Conservation (phyloP, 2,329 filamentous ascomycete species). For the Colletotrichum sp. region DNA sequence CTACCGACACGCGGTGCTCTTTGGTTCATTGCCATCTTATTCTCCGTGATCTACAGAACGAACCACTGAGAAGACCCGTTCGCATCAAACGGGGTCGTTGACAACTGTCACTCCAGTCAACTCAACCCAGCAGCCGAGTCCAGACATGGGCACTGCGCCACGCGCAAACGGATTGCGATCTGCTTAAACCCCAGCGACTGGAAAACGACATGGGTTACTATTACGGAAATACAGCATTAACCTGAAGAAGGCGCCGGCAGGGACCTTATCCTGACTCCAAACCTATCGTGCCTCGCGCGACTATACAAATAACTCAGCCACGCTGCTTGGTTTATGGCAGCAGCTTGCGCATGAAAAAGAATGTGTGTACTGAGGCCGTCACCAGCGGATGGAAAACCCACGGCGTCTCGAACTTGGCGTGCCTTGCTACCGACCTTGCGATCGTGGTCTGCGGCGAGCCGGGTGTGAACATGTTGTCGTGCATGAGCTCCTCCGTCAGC, state of each 20-base stretch:
- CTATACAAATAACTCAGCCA: not conserved
- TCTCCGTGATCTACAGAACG: not conserved
- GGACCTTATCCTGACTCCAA: constrained; percentile 12
- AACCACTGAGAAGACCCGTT: not conserved
- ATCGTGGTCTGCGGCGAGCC: constrained; percentile 49
- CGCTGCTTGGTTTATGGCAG: not conserved
- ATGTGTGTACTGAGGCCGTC: constrained; percentile 30
- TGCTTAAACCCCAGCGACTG: not conserved
- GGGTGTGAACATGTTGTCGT: constrained; percentile 52
- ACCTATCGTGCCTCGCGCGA: not conserved
- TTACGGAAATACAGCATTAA: constrained; percentile 5
- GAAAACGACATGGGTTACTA: constrained; percentile 1
- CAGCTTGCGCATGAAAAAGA: constrained; percentile 28
- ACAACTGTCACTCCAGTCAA: not conserved
- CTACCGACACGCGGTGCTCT: not conserved
- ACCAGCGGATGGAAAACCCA: constrained; percentile 34
- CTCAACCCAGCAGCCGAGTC: not conserved
- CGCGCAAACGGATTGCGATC: not conserved
- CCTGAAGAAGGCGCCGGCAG: not conserved
- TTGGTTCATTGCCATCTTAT: not conserved
- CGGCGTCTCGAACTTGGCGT: constrained; percentile 35
- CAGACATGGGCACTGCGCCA: not conserved
- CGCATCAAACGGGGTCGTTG: not conserved
- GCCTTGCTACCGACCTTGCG: constrained; percentile 36
- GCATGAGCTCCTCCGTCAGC: constrained; percentile 50